Evolutionary conservation across 306 rosid genomes (phyloP), one percentile per base, ranked within the genome.

Genomic region (Prinsepia uniflora): DNA sequence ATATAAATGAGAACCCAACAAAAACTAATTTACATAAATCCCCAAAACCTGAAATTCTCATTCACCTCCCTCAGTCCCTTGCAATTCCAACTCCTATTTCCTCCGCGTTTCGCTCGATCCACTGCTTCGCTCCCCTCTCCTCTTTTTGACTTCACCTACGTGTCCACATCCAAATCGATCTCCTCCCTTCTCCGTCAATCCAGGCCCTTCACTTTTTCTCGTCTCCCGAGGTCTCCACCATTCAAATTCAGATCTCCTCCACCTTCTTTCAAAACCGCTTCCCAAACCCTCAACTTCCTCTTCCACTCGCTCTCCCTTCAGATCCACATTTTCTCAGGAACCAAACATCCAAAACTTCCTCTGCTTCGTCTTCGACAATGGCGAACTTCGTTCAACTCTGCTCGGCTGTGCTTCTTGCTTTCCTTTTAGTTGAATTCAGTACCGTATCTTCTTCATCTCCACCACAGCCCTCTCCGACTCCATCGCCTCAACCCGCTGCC

Each of bases 241-340:
- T 49, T 74, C 64, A 68, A 43, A 73, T 74, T 64, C 86, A 89
- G 88, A 86, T 86, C 80, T 80, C n/a, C 18, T 10, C 65, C 74
- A 1, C 48, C 68, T 19, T 67, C 12, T 7, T 74, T 56, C 71
- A 17, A 61, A 66, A 65, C 65, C 19, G 30, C 48, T 61, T 44
- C 64, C 17, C 54, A 34, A 42, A 10, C 43, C 20, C 61, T 73
- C 78, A 30, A 36, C 50, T 34, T 61, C 70, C 14, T 77, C 75
- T 9, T 39, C 39, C 12, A 48, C 60, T 49, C 43, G 17, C 1
- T 68, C 3, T 63, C 65, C 76, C 43, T 65, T 71, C 77, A 68
- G 86, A 81, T 88, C 96, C 72, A 36, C 82, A 24, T 81, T 78
- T 5, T 68, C 58, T 75, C 41, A 14, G 66, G 46, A 39, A 24